Evolutionary conservation across 192 early-diverging fungal species (phyloP), one percentile per base, ranked within the genome.

Genomic region (Piromyces finnis): DNA sequence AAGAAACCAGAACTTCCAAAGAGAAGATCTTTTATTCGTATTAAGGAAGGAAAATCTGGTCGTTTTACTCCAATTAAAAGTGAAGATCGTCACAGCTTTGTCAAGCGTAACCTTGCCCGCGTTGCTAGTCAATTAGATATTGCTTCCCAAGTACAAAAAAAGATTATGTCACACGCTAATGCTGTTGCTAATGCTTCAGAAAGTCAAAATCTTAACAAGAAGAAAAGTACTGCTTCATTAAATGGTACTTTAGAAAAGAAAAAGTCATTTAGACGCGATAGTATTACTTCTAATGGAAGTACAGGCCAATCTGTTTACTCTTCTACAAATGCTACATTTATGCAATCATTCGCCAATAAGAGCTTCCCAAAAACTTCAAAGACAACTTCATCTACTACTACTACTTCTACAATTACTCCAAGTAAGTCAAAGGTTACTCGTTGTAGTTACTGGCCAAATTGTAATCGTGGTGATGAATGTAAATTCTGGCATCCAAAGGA

Each of bases 401-500:
- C 0, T 51, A 22, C 41, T 22, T 51, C 41, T 22, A 51, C 15
- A 5, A 6, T 22, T 51, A 51, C 41, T 22, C 41, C 41, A 22
- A 59, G 27, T 18, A 22, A 80, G 77, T 77, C 29, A 18, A 80
- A 80, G 59, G 39, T 28, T 29, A 59, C 77, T 29, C 28, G 79
- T 39, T 80, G 79, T 78, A 32, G 26, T 14, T 80, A 80, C 35
- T 80, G 79, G 79, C 79, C 79, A 36, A 39, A 80, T 39, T 80
- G 79, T 77, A 80, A 80, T 39, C 37, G 78, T 29, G 79, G 79
- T 5, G 59, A 39, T 17, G 29, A 80, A 32, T 80, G 79, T 77
- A 29, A 77, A 80, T 80, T 80, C 79, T 80, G 79, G 79, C 79
- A 80, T 36, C 79, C 79, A 32, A 77, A 77, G 59, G 79, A 80